Evolutionary conservation across 78 protist genomes (phyloP).

Genomic region (Blattamonas nauphoetae): DNA sequence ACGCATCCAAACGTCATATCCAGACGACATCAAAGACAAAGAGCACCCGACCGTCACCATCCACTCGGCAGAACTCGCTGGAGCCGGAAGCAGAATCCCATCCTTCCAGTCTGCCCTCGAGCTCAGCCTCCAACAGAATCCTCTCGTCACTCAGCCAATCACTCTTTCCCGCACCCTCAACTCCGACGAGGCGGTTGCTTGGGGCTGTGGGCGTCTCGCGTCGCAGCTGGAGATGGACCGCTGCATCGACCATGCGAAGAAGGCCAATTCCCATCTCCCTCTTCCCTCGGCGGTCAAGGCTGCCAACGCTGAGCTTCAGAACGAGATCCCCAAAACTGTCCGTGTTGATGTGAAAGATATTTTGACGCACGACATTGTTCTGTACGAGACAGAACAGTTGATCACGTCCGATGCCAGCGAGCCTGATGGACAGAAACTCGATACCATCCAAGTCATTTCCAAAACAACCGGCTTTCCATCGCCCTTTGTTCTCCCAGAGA

Average conservation of each 20-base stretch:
- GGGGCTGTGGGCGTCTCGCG: background rate
- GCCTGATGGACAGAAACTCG: too few species aligned
- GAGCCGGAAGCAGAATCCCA: background rate
- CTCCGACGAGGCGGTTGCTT: background rate
- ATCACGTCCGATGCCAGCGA: too few species aligned
- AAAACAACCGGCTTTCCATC: too few species aligned
- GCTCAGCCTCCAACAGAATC: background rate
- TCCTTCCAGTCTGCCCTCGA: background rate
- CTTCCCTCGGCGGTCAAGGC: background rate
- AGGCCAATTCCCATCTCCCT: background rate
- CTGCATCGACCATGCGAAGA: background rate
- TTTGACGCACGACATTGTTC: too few species aligned
- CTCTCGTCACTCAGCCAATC: background rate
- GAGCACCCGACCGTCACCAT: too few species aligned
- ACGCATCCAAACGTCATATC: too few species aligned
- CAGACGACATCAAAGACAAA: too few species aligned
- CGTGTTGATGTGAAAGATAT: too few species aligned
- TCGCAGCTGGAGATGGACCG: background rate
- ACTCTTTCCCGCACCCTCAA: background rate
- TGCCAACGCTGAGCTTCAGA: background rate
- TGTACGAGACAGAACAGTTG: too few species aligned
- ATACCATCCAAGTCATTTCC: too few species aligned
- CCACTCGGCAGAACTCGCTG: too few species aligned
- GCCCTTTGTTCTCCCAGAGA: too few species aligned
- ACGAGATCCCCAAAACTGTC: background rate